A percentile compares a stretch with the other conserved stretches of the same genome.
Conservation (phyloP, 768 basidiomycete genomes). For the Naganishia onofrii region DNA sequence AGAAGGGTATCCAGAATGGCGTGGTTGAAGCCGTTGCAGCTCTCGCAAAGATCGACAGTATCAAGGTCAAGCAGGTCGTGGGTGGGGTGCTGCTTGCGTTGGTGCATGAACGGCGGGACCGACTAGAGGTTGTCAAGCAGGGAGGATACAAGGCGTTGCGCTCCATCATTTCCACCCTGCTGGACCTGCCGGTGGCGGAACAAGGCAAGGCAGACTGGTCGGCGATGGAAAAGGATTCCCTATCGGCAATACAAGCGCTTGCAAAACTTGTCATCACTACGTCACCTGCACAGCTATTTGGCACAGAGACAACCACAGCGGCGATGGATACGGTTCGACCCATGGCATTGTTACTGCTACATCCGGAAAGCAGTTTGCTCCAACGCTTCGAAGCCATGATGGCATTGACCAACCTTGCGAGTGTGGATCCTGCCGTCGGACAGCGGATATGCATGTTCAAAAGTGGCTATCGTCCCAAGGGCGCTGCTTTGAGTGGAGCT, state of each 20-base stretch:
- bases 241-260: constrained; percentile 74
- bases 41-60: constrained; percentile 65
- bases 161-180: constrained; percentile 28
- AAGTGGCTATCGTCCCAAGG: background rate
- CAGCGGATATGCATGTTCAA: constrained; percentile 57
- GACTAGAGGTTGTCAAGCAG: constrained; percentile 71
- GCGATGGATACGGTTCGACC: constrained; percentile 77
- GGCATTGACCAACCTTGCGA: constrained; percentile 93
- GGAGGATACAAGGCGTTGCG: constrained; percentile 68
- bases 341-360: constrained; percentile 68
- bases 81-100: constrained; percentile 68
- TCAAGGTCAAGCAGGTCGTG: constrained; percentile 60
- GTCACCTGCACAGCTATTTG: constrained; percentile 85
- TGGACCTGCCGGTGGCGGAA: constrained; percentile 56
- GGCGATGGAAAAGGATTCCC: constrained; percentile 12
- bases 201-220: constrained; percentile 56
- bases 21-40: constrained; percentile 64
- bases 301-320: constrained; percentile 70
- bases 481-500: constrained; percentile 52
- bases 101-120: constrained; percentile 71
- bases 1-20: constrained; percentile 62
- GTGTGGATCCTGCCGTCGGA: constrained; percentile 66
- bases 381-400: constrained; percentile 90
- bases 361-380: constrained; percentile 66
- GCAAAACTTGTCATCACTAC: constrained; percentile 91